Conservation (phyloP, 1,284 basidiomycete genomes). For the Papiliotrema flavescens region DNA sequence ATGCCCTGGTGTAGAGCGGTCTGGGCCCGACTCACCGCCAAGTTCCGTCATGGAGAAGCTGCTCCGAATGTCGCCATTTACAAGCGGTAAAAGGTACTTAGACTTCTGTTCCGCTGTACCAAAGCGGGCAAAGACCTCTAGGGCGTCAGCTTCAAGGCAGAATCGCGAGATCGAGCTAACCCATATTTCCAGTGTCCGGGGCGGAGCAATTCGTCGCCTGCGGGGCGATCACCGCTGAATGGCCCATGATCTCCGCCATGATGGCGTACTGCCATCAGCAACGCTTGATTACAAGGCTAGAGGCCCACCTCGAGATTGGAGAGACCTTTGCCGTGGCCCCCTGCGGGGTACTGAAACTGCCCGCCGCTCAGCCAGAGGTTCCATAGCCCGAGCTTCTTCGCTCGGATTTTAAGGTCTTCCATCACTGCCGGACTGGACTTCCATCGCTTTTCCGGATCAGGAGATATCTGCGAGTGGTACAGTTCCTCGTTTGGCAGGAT, state of each 20-base stretch:
- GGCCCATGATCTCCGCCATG: constrained; percentile 91
- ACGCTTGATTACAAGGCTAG: background rate
- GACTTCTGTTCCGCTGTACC: constrained; percentile 84
- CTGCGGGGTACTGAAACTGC: constrained; percentile 70
- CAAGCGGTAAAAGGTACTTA: constrained; percentile 80
- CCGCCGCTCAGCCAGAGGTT: constrained; percentile 93
- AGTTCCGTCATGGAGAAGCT: constrained; percentile 94
- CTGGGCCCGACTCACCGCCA: constrained; percentile 58
- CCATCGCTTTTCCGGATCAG: constrained; percentile 75
- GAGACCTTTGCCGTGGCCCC: constrained; percentile 70
- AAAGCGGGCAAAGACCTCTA: constrained; percentile 94
- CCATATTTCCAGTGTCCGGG: constrained; percentile 95
- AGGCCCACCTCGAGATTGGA: constrained; percentile 81
- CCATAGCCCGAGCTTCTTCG: constrained; percentile 86
- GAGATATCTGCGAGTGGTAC: constrained; percentile 77
- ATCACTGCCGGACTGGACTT: constrained; percentile 75
- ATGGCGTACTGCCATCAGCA: constrained; percentile 70
- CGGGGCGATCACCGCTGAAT: constrained; percentile 73
- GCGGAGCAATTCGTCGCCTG: constrained; percentile 89
- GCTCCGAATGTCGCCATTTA: constrained; percentile 90
- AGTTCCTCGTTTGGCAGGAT: constrained; percentile 74
- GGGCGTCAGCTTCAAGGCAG: background rate
- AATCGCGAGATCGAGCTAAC: constrained; percentile 49
- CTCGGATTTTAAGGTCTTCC: constrained; percentile 81
- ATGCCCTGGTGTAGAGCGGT: background rate